Base-by-base conservation (phyloP, 73 alveolate genomes). In the Breviolum minutum region DNA sequence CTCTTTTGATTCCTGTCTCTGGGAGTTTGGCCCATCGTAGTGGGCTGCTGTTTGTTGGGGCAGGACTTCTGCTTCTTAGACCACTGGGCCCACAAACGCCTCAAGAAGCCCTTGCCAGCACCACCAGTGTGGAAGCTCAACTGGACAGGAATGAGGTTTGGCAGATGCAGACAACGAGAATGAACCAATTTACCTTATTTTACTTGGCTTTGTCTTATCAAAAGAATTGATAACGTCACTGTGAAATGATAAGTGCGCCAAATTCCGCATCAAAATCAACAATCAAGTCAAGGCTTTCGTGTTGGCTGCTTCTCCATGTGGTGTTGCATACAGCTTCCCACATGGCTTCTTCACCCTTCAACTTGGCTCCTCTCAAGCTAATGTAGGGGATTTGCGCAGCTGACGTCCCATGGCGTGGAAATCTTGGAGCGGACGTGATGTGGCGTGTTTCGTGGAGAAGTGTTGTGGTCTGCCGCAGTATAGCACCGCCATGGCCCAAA, bases 81-180 rank as follows among this genome's bases (percentile, higher is more conserved):
- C 80, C 87, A 74, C 68, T 92, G 98, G 98, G 98, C 98, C 69
- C 98, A 92, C 91, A 92, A 92, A 84, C 98, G 98, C 63, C 81
- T 92, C 24, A 73, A 92, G 90, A 92, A 92, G 98, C 98, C 98
- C 8, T n/a, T 92, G 82, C 98, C 98, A 17, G 81, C 27, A n/a
- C 48, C 86, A 70, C 54, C 87, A 71, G 87, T 63, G 24, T 24
- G 88, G 77, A n/a, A 24, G 68, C 88, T 30, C 88, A 32, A 40
- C 54, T 40, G 54, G 3, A 40, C 54, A 40, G 3, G 54, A 2
- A 0, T 40, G 54, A n/a, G n/a, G n/a, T n/a, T n/a, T n/a, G n/a
- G n/a, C n/a, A n/a, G n/a, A n/a, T n/a, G n/a, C n/a, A n/a, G n/a
- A n/a, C n/a, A n/a, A n/a, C n/a, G n/a, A n/a, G n/a, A n/a, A n/a